Conservation (phyloP, 257 asterid species). For the Solanum lignicaule region DNA sequence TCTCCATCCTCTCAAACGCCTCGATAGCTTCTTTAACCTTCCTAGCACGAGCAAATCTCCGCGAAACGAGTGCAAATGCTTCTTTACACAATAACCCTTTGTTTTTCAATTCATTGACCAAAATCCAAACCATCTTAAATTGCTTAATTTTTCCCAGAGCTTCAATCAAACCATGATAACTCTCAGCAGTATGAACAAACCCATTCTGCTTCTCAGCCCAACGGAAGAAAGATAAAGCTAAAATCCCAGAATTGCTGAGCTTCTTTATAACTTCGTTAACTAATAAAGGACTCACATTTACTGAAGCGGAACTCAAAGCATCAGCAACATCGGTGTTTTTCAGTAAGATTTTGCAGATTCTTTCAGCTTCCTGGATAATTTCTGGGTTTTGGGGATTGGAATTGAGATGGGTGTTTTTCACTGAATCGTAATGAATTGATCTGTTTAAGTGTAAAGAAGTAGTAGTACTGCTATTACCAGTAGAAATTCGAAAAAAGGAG, state of each 20-base stretch:
- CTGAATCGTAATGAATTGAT: conserved; percentile 1
- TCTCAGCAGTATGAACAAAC: conserved; percentile 24
- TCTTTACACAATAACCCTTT: conserved; percentile 38
- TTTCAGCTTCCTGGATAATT: conserved; percentile 30
- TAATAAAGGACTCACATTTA: conserved; percentile 29
- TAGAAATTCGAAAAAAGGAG: neutral
- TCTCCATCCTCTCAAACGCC: conserved; percentile 72
- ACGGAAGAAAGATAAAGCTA: conserved; percentile 63
- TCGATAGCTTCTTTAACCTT: conserved; percentile 59
- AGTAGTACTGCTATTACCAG: neutral
- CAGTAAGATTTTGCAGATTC: conserved; percentile 34
- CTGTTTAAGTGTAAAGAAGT: neutral
- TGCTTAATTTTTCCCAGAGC: conserved; percentile 72
- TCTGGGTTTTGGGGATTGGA: conserved; percentile 6
- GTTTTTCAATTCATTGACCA: conserved; percentile 56
- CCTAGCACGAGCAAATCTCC: conserved; percentile 75
- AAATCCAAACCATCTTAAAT: conserved; percentile 65
- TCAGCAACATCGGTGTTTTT: conserved; percentile 20
- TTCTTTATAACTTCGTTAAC: conserved; percentile 54
- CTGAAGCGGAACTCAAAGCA: conserved; percentile 20
- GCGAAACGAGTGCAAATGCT: conserved; percentile 57
- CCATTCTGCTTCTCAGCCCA: conserved; percentile 59
- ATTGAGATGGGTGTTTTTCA: neutral
- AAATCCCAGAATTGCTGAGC: conserved; percentile 56
- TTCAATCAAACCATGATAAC: conserved; percentile 66